Evolutionary conservation across 768 basidiomycete species (phyloP).

Genomic region (Boletus tylopilopsis): DNA sequence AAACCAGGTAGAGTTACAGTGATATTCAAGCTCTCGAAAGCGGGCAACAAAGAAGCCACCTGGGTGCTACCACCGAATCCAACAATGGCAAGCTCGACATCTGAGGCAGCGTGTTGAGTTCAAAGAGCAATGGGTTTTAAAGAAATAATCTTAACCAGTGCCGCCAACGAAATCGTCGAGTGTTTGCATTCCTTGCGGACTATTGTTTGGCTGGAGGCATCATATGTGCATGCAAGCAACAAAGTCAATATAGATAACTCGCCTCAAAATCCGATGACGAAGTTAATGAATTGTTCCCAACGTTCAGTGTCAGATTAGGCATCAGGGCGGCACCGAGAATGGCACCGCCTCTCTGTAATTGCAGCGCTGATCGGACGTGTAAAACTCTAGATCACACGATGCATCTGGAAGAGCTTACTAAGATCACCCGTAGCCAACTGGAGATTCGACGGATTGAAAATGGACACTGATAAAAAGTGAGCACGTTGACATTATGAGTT

Average conservation of each 20-base stretch:
- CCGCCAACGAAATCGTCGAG: constrained; percentile 66
- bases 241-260: neutral
- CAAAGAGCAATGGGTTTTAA: neutral
- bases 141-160: constrained; percentile 36
- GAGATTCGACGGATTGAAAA: constrained; percentile 67
- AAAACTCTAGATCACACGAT: neutral
- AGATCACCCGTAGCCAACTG: constrained; percentile 60
- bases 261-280: constrained; percentile 53
- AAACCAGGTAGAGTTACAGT: constrained; percentile 57
- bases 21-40: constrained; percentile 59
- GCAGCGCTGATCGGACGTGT: constrained; percentile 40
- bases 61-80: constrained; percentile 61
- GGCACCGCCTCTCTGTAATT: constrained; percentile 49
- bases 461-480: constrained; percentile 41
- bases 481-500: neutral
- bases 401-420: constrained; percentile 37
- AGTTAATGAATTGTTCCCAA: constrained; percentile 56
- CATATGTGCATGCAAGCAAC: neutral
- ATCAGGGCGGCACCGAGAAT: constrained; percentile 58
- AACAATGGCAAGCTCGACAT: constrained; percentile 52
- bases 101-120: constrained; percentile 26
- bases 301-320: constrained; percentile 53
- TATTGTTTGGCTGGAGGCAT: constrained; percentile 51
- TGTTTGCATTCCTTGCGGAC: constrained; percentile 55
- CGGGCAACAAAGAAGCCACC: constrained; percentile 53